Evolutionary conservation across 805 yeast genomes (phyloP).

Genomic region (Candida lessepsii): DNA sequence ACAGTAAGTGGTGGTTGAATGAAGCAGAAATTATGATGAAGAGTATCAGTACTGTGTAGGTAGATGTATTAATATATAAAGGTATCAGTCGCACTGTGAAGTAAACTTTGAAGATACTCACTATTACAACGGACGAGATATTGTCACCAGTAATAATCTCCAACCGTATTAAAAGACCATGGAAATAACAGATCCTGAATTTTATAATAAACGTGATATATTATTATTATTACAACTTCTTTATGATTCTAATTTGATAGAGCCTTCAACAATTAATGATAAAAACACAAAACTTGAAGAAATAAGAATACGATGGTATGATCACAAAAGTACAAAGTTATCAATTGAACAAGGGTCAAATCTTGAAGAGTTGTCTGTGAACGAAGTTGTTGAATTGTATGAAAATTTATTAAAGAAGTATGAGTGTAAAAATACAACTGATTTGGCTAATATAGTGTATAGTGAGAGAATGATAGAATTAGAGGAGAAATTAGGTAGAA

Average conservation of each 20-base stretch:
- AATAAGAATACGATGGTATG: constrained; percentile 29
- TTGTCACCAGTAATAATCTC: too few species aligned
- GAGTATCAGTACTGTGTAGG: too few species aligned
- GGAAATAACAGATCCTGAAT: constrained; percentile 2
- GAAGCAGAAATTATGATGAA: too few species aligned
- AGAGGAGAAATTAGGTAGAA: constrained; percentile 22
- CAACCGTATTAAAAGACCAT: not conserved
- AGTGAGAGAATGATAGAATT: constrained; percentile 32
- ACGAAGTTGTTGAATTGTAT: constrained; percentile 25
- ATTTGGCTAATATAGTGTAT: constrained; percentile 38
- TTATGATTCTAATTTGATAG: constrained; percentile 31
- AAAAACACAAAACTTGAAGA: constrained; percentile 16
- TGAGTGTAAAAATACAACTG: constrained; percentile 34
- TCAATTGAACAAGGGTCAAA: constrained; percentile 20
- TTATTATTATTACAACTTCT: constrained; percentile 38
- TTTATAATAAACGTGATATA: constrained; percentile 24
- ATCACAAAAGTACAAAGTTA: constrained; percentile 27
- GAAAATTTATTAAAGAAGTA: constrained; percentile 25
- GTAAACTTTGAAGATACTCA: too few species aligned
- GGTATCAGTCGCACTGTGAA: too few species aligned
- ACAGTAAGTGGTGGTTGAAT: too few species aligned
- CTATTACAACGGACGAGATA: too few species aligned
- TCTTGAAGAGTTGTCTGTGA: constrained; percentile 18
- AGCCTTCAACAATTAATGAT: constrained; percentile 18
- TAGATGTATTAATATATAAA: too few species aligned